A percentile compares a stretch with the other conserved stretches of the same genome.
phyloP scores from a whole-genome alignment of 2,329 filamentous ascomycete species.

The Ophiocordyceps robertsii region DNA sequence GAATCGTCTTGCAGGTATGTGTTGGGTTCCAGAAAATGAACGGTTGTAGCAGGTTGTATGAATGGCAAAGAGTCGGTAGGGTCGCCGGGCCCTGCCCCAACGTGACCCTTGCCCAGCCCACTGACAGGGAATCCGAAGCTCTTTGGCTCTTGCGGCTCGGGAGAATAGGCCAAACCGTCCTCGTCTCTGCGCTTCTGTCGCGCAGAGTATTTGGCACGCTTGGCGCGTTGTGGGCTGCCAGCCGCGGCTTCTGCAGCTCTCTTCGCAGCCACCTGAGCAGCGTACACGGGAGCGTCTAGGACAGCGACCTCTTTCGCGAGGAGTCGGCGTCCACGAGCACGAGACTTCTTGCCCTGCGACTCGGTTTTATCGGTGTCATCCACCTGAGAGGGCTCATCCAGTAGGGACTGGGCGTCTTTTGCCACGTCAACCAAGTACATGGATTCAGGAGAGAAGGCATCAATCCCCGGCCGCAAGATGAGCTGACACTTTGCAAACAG shows the following conservation, averaged over 20 bases:
- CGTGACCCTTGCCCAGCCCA: no score
- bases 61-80: not conserved
- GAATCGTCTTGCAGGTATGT: constrained; percentile 21
- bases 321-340: constrained; percentile 18
- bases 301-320: constrained; percentile 30
- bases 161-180: not conserved
- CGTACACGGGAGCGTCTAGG: constrained; percentile 38
- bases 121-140: not conserved
- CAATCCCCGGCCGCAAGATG: constrained; percentile 25
- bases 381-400: constrained; percentile 3
- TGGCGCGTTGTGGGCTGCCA: constrained; percentile 7
- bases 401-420: constrained; percentile 29
- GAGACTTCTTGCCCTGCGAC: constrained; percentile 7
- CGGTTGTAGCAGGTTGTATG: not conserved
- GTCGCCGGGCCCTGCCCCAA: not conserved
- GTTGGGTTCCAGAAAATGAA: constrained; percentile 29
- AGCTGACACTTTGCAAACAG: constrained; percentile 30
- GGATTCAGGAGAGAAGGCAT: constrained; percentile 27
- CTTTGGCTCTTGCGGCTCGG: not conserved
- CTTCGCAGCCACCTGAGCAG: constrained; percentile 21
- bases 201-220: constrained; percentile 3
- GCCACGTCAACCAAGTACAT: constrained; percentile 31
- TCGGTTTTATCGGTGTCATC: not conserved
- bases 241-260: constrained; percentile 11
- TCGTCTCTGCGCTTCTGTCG: not conserved